phyloP scores from a whole-genome alignment of 2,329 filamentous ascomycete species.

The Botrytis porri region DNA sequence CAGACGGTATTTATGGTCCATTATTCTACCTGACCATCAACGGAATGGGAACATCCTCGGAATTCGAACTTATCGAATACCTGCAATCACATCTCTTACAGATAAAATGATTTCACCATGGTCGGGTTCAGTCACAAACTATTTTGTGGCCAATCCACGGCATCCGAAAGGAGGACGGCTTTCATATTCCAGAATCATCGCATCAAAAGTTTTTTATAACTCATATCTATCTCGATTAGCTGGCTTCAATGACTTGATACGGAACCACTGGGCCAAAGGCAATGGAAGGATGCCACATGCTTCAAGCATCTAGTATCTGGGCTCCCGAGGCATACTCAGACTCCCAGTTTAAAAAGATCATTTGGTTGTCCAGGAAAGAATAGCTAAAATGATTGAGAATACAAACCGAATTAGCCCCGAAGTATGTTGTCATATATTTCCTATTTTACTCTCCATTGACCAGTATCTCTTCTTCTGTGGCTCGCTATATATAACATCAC shows the following conservation, averaged over 20 bases:
- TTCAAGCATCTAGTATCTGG: not conserved
- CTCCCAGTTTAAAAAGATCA: not conserved
- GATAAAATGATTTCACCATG: not conserved
- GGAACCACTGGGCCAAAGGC: not conserved
- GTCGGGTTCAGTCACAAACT: not conserved
- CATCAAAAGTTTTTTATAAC: not conserved
- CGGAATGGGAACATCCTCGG: not conserved
- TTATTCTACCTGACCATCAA: not conserved
- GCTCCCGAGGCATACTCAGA: not conserved
- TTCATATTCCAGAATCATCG: not conserved
- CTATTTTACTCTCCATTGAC: not conserved
- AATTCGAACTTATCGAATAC: not conserved
- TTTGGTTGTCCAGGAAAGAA: not conserved
- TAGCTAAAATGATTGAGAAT: not conserved
- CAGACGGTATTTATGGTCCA: not conserved
- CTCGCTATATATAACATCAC: not conserved
- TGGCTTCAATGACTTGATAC: not conserved
- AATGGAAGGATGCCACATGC: not conserved
- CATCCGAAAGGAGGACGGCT: not conserved
- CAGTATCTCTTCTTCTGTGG: not conserved
- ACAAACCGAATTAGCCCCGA: not conserved
- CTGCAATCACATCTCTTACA: not conserved
- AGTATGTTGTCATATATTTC: not conserved
- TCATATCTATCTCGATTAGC: not conserved
- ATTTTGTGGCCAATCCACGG: not conserved